These are phyloP conservation scores for Mucor mucedo DNA, from an alignment of 371 early-diverging fungal species.

Conservation along the genomic window DNA sequence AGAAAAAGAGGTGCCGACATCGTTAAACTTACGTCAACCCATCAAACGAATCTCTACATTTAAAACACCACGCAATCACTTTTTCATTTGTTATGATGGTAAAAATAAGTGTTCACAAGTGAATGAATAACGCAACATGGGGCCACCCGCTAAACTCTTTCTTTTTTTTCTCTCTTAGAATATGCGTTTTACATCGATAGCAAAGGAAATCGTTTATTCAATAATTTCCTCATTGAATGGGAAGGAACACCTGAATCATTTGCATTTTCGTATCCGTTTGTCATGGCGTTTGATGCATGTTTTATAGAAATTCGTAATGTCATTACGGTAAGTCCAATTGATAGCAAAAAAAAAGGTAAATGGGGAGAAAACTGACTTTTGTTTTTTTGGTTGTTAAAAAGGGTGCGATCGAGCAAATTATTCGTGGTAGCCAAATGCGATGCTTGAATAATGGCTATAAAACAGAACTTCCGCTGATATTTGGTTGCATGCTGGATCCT, in stretches of 20 bases:
- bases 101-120: slow-evolving; percentile 1
- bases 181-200: slow-evolving; percentile 57
- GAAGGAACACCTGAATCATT: slow-evolving; percentile 51
- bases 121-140: no score
- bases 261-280: slow-evolving; percentile 50
- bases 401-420: slow-evolving; percentile 70
- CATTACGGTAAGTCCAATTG: slow-evolving; percentile 39
- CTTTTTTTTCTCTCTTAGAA: slow-evolving; percentile 24
- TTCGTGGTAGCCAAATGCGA: slow-evolving; percentile 61
- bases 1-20: slow-evolving; percentile 40
- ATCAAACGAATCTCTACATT: slow-evolving; percentile 48
- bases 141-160: not conserved
- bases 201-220: slow-evolving; percentile 47
- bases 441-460: slow-evolving; percentile 59
- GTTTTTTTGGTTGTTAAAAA: slow-evolving; percentile 9
- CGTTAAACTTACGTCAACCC: slow-evolving; percentile 36
- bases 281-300: slow-evolving; percentile 49
- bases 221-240: slow-evolving; percentile 51
- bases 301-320: slow-evolving; percentile 55
- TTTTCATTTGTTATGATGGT: slow-evolving; percentile 57
- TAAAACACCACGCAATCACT: slow-evolving; percentile 39
- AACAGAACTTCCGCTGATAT: slow-evolving; percentile 42
- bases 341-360: no score
- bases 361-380: no score
- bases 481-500: slow-evolving; percentile 48